phyloP scores from a whole-genome alignment of 495 filamentous ascomycete species.

The Talaromyces ruber region DNA sequence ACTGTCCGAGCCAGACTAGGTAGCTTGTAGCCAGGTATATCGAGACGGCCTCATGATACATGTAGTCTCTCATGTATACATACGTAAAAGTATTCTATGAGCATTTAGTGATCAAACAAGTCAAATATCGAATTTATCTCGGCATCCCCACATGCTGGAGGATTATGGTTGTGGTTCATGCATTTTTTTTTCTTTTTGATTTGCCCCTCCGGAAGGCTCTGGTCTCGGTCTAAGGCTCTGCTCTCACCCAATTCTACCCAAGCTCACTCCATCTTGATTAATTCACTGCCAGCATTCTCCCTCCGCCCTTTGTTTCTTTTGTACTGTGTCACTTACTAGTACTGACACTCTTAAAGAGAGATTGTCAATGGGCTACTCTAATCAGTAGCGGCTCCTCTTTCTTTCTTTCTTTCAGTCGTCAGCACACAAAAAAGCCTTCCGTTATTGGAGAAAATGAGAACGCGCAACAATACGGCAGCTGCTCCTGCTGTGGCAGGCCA shows the following conservation, averaged over 20 bases:
- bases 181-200: not conserved
- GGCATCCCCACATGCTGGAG: not conserved
- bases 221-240: not conserved
- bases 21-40: not conserved
- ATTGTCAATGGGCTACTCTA: constrained; percentile 1
- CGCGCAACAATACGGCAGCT: constrained; percentile 12
- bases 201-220: not conserved
- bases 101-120: too few species aligned
- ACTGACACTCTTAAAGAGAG: not conserved
- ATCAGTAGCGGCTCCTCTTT: not conserved
- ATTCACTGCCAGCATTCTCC: not conserved
- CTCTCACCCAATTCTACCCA: not conserved
- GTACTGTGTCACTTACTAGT: not conserved
- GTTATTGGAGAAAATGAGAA: constrained; percentile 26
- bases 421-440: not conserved
- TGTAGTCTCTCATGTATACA: too few species aligned
- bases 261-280: not conserved
- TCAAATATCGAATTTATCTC: too few species aligned
- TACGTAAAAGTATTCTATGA: too few species aligned
- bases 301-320: not conserved
- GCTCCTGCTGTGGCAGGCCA: constrained; percentile 15
- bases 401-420: not conserved
- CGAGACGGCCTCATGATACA: too few species aligned
- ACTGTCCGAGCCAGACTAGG: not conserved
- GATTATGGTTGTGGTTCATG: not conserved